Conservation (phyloP, 208 protist species). For the Acanthamoeba divionensis region DNA sequence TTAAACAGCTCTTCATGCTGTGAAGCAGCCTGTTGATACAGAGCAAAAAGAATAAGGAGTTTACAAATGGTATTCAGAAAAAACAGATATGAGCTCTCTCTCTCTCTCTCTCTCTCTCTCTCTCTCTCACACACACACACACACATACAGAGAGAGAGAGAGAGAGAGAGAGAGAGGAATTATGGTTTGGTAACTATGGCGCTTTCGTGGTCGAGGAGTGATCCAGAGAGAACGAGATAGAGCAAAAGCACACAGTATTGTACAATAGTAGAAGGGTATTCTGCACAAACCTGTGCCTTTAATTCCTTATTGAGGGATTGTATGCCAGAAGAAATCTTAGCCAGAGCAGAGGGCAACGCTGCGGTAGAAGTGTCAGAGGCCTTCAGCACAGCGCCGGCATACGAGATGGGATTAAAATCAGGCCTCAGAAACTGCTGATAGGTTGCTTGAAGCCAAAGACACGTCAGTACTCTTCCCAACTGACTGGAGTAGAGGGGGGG, state of each 20-base stretch:
- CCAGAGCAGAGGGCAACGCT: conserved; percentile 52
- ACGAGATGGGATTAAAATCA: conserved; percentile 59
- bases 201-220: background rate
- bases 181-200: background rate
- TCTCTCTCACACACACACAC: too few species aligned
- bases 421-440: conserved; percentile 60
- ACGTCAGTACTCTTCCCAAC: too few species aligned
- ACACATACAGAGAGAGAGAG: too few species aligned
- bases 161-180: too few species aligned
- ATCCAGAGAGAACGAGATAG: background rate
- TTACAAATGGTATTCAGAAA: too few species aligned
- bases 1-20: conserved; percentile 65
- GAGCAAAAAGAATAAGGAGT: too few species aligned
- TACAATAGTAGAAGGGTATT: background rate
- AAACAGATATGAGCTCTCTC: too few species aligned
- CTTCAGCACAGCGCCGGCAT: conserved; percentile 64
- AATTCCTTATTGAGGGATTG: conserved; percentile 58
- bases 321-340: conserved; percentile 48
- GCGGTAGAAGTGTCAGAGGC: conserved; percentile 4
- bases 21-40: conserved; percentile 8
- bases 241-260: background rate
- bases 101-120: too few species aligned
- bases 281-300: conserved; percentile 44
- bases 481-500: too few species aligned
- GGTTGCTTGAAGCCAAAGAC: background rate